Percentiles rank a stretch among this genome's conserved stretches.
Evolutionary conservation across 768 basidiomycete species (phyloP).

Genomic region (Ramaria sp.): DNA sequence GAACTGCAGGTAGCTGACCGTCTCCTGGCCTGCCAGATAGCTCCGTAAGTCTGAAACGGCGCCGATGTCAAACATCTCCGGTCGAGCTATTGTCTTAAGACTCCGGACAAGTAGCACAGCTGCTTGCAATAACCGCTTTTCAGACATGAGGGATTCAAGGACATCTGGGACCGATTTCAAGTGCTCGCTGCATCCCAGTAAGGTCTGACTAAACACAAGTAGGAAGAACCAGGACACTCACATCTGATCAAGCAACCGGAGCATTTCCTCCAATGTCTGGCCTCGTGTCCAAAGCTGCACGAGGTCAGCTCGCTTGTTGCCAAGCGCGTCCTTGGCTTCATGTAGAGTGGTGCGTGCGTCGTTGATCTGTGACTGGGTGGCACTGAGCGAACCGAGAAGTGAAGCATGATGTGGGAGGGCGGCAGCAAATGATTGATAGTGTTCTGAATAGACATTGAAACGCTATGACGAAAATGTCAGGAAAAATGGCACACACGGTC

Average conservation of each 20-base stretch:
- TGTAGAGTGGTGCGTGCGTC: constrained; percentile 59
- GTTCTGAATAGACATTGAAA: constrained; percentile 38
- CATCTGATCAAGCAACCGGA: constrained; percentile 91
- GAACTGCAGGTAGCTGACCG: constrained; percentile 34
- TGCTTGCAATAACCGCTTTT: constrained; percentile 86
- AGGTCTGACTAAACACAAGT: constrained; percentile 8
- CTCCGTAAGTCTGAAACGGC: constrained; percentile 80
- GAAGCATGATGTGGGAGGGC: constrained; percentile 84
- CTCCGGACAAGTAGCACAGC: constrained; percentile 78
- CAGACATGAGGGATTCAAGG: constrained; percentile 89
- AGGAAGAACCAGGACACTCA: constrained; percentile 26
- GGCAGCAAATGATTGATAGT: constrained; percentile 93
- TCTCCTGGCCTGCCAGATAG: constrained; percentile 81
- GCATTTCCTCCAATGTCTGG: constrained; percentile 92
- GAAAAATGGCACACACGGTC: constrained; percentile 48
- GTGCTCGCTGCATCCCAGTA: constrained; percentile 51
- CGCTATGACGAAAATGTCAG: constrained; percentile 9
- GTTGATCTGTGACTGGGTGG: constrained; percentile 65
- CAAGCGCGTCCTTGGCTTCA: constrained; percentile 70
- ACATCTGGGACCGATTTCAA: constrained; percentile 85
- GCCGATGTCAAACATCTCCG: constrained; percentile 93
- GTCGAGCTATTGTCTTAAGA: constrained; percentile 81
- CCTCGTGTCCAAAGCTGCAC: constrained; percentile 84
- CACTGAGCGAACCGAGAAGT: constrained; percentile 57
- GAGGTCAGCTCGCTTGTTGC: constrained; percentile 77